Base-by-base conservation (phyloP, 192 early-diverging fungal species). In the Linnemannia zychae region DNA sequence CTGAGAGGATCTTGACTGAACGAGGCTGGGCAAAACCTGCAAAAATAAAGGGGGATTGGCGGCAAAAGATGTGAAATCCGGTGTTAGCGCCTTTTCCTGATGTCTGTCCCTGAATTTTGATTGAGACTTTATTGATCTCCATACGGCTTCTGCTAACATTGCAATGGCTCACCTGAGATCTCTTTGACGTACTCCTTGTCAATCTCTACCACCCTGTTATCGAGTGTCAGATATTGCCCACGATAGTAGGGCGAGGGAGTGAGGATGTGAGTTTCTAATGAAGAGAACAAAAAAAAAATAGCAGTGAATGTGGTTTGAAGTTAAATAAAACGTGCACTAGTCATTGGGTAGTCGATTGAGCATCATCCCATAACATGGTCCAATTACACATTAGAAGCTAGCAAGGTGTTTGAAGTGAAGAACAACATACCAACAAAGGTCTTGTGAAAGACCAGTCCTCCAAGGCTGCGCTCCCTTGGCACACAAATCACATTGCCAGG, bases 171-270 rank as follows among this genome's bases (percentile, higher is more conserved):
- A 90, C 91, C 91, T 76, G 87, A 86, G 18, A 92, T 83, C 38
- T 86, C 87, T 36, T 78, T 83, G 37, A 92, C 81, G 31, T 65
- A 72, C 46, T 85, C 83, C 67, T 81, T 74, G 49, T 91, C 91
- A 57, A 91, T 86, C 37, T 81, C 72, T 33, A 91, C 86, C 9
- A 90, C 87, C 38, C 90, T 92, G 22, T 87, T 82, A 74, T 88
- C 87, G 2, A 88, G 67, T 17, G 88, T 87, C 46, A 86, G 84
- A 68, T 83, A 92, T 75, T 92, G 90, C 36, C 89, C 91, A 53
- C 77, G 87, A 69, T 75, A 92, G 75, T 92, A 92, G n/a, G 91
- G 91, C 13, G 91, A 92, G 0, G 87, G 83, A 9, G 75, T 89
- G 77, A 89, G 88, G 40, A 88, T 88, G 75, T 92, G 91, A 7